phyloP scores from a whole-genome alignment of 2,329 filamentous ascomycete species.

The Drechslera avenae region DNA sequence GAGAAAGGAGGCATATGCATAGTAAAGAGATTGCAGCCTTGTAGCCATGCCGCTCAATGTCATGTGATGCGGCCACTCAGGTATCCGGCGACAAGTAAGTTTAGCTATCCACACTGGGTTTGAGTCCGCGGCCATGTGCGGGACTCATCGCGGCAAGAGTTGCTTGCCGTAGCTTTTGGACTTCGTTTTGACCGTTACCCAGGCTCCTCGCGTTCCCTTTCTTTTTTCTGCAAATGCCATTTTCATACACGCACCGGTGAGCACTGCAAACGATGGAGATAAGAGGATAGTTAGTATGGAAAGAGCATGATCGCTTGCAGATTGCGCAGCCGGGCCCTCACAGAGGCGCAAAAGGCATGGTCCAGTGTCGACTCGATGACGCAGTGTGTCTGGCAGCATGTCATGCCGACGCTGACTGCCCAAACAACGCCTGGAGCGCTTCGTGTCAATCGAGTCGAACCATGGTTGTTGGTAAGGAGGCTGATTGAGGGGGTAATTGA shows the following conservation, averaged over 20 bases:
- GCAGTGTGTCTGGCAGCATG: too few species aligned
- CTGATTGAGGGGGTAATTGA: neutral
- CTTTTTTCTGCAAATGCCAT: neutral
- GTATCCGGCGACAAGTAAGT: conserved; percentile 1
- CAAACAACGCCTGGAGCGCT: too few species aligned
- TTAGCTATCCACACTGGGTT: conserved; percentile 21
- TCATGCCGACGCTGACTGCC: too few species aligned
- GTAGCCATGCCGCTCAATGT: conserved; percentile 4
- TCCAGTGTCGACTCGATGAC: too few species aligned
- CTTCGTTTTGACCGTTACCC: neutral
- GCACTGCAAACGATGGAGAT: too few species aligned
- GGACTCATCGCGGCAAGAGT: too few species aligned
- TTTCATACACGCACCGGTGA: too few species aligned
- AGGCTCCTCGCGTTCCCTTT: neutral
- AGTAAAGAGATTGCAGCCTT: conserved; percentile 18
- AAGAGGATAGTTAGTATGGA: neutral
- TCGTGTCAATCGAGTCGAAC: too few species aligned
- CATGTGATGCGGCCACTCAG: neutral
- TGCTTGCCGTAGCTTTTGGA: neutral
- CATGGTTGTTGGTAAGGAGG: too few species aligned
- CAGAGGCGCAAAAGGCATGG: too few species aligned
- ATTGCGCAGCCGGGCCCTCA: too few species aligned
- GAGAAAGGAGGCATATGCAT: conserved; percentile 15
- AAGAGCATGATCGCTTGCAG: too few species aligned
- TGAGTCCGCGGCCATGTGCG: neutral